Evolutionary conservation across 2,329 filamentous ascomycete genomes (phyloP), one percentile per base, ranked within the genome.

Genomic region (Boeremia lycopersici): DNA sequence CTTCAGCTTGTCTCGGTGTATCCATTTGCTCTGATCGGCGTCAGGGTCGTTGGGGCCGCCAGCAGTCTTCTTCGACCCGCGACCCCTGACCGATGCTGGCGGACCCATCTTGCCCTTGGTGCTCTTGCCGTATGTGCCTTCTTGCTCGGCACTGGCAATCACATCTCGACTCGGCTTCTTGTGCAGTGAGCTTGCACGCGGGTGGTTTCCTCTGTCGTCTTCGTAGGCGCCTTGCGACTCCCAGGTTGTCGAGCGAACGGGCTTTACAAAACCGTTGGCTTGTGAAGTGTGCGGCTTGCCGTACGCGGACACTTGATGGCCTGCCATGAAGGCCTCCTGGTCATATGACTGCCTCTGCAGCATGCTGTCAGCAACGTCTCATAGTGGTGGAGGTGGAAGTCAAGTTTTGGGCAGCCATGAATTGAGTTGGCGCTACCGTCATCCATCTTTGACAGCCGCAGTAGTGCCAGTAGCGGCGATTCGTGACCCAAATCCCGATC

Each of bases 1-100:
- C 49, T 89, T 90, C 57, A 95, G 77, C 76, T 93, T 93, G 76
- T 95, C 90, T 52, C 90, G 81, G 69, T 95, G 90, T 65, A 95
- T 93, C 90, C 90, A 95, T 73, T 90, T 88, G 29, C 86, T 89
- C 57, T 85, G 81, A 57, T 89, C 86, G 34, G 67, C 66, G 47
- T 74, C 71, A 25, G 56, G 48, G 15, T 65, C 68, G 30, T 47
- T 41, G 13, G 53, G 26, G 45, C 57, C 45, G 7, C 58, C 59
- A 53, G 60, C 59, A 31, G 58, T 31, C 61, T 71, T 74, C 57
- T 71, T 73, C 60, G 69, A 68, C 29, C 47, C 48, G 23, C 53
- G 47, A 15, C 53, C 53, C 34, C 53, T 56, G 33, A 48, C 43
- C 4, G 48, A 43, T 23, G 53, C 42, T 25, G 53, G 48, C 35